Evolutionary conservation across 129 eudicot genomes (phyloP).

Genomic region (Glebionis coronaria): DNA sequence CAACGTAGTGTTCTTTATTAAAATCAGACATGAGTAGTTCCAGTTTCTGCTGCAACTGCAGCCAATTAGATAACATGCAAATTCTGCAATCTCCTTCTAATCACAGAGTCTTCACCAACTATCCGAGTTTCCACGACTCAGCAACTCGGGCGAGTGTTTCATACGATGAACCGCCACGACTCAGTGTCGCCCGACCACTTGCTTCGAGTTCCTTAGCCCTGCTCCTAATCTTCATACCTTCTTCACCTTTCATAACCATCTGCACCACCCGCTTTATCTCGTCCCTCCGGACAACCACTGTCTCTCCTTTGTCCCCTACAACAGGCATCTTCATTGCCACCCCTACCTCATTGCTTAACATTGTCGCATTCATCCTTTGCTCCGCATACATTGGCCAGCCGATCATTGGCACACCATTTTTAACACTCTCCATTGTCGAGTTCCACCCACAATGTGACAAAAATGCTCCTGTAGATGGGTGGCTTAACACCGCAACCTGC

Average conservation of each 20-base stretch:
- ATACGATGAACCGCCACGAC: conserved; percentile 32
- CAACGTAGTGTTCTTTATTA: neutral
- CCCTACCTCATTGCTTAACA: conserved; percentile 39
- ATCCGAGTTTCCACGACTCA: conserved; percentile 28
- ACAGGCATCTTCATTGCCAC: conserved; percentile 42
- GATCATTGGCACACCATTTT: conserved; percentile 56
- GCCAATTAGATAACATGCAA: neutral
- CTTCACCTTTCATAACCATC: conserved; percentile 44
- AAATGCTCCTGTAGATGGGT: conserved; percentile 42
- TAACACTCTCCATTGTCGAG: conserved; percentile 46
- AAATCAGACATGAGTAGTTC: neutral
- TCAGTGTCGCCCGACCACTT: conserved; percentile 32
- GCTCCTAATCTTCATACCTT: conserved; percentile 35
- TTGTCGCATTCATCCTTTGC: conserved; percentile 54
- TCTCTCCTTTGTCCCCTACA: conserved; percentile 25
- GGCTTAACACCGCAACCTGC: conserved; percentile 36
- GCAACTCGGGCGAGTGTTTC: conserved; percentile 25
- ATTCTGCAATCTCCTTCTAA: neutral
- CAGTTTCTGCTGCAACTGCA: neutral
- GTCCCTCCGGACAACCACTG: conserved; percentile 37
- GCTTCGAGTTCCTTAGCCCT: conserved; percentile 38
- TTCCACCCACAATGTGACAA: conserved; percentile 75
- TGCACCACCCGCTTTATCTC: conserved; percentile 46
- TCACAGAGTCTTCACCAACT: neutral
- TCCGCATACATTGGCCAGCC: conserved; percentile 67